Percentiles rank a stretch among this genome's conserved stretches.
These are phyloP conservation scores for Pseudomassariella vexata DNA, from an alignment of 2,329 filamentous ascomycete genomes.

Conservation along the genomic window DNA sequence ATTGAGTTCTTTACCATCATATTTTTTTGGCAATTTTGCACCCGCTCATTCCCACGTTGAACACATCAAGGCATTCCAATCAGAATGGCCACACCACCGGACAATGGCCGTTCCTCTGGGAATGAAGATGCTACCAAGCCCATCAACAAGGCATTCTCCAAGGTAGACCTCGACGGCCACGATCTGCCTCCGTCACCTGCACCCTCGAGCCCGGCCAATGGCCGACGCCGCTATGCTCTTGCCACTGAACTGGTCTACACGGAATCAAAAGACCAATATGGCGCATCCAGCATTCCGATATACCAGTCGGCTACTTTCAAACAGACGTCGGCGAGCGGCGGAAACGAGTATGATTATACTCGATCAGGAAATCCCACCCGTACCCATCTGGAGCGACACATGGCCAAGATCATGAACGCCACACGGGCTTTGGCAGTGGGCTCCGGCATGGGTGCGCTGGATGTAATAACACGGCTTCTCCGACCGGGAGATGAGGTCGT, in stretches of 20 bases:
- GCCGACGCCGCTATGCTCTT: slow-evolving; percentile 78
- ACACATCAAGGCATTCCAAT: too few species aligned
- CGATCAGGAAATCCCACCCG: slow-evolving; percentile 95
- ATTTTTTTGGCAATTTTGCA: too few species aligned
- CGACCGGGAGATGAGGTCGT: slow-evolving; percentile 94
- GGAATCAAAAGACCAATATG: slow-evolving; percentile 94
- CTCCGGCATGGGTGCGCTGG: slow-evolving; percentile 94
- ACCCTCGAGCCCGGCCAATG: slow-evolving; percentile 81
- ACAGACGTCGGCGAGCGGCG: slow-evolving; percentile 73
- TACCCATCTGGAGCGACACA: slow-evolving; percentile 89
- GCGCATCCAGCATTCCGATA: slow-evolving; percentile 91
- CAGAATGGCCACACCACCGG: slow-evolving; percentile 15
- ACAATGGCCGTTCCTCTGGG: slow-evolving; percentile 22
- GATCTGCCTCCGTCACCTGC: slow-evolving; percentile 86
- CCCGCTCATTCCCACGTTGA: too few species aligned
- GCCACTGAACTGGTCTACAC: slow-evolving; percentile 97
- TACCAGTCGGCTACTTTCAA: slow-evolving; percentile 99
- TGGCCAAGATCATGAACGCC: slow-evolving; percentile 99
- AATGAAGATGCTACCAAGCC: slow-evolving; percentile 31
- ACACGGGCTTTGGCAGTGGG: slow-evolving; percentile 86
- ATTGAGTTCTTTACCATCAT: too few species aligned
- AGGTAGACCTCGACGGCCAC: slow-evolving; percentile 76
- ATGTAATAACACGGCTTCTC: slow-evolving; percentile 89
- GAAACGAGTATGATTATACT: slow-evolving; percentile 95
- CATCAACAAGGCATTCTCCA: slow-evolving; percentile 47